These are phyloP conservation scores for Castanea sativa DNA, from an alignment of 306 rosid genomes.

Conservation along the genomic window DNA sequence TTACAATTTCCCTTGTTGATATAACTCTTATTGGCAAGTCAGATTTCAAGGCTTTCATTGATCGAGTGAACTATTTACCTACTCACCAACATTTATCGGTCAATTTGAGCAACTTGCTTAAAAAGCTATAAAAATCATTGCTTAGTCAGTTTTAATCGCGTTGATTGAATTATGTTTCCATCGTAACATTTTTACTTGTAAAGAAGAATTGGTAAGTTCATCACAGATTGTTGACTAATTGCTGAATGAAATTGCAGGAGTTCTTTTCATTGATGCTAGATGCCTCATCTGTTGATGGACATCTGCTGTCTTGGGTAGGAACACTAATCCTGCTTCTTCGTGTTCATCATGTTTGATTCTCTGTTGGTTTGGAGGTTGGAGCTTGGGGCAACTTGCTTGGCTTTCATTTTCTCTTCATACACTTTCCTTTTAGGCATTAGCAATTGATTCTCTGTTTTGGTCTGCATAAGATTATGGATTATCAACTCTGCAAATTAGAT, in stretches of 20 bases:
- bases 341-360: not conserved
- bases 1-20: not conserved
- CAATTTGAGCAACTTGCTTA: not conserved
- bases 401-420: not conserved
- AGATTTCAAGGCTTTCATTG: not conserved
- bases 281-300: slow-evolving; percentile 77
- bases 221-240: slow-evolving; percentile 5
- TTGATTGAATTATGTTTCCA: not conserved
- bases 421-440: not conserved
- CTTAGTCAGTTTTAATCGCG: slow-evolving; percentile 2
- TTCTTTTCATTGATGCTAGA: slow-evolving; percentile 68
- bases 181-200: not conserved
- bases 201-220: not conserved
- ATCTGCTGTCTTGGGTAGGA: slow-evolving; percentile 85
- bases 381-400: not conserved
- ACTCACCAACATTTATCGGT: not conserved
- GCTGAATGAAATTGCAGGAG: slow-evolving; percentile 49
- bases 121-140: not conserved
- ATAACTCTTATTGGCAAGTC: not conserved
- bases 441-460: not conserved
- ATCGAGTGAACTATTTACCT: not conserved
- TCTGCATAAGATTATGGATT: not conserved
- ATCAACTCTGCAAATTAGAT: not conserved
- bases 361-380: not conserved
- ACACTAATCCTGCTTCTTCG: slow-evolving; percentile 8